Evolutionary conservation across 148 eudicot genomes (phyloP).

Genomic region (Arbutus unedo): DNA sequence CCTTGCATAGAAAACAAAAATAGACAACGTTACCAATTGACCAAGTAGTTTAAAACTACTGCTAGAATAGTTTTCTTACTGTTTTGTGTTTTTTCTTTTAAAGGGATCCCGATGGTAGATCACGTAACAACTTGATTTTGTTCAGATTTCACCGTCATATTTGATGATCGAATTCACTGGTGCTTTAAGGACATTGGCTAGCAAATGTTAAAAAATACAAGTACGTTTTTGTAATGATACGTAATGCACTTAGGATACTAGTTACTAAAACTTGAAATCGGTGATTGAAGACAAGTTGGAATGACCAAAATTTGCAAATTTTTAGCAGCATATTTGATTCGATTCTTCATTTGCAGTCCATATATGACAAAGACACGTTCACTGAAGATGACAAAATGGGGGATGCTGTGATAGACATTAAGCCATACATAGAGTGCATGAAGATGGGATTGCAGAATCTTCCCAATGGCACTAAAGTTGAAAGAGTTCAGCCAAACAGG

Average conservation of each 20-base stretch:
- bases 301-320: neutral
- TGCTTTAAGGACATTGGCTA: neutral
- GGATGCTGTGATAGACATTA: constrained; percentile 33
- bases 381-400: constrained; percentile 48
- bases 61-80: neutral
- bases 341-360: constrained; percentile 23
- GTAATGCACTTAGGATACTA: neutral
- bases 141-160: neutral
- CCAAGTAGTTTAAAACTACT: neutral
- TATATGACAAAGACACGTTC: constrained; percentile 47
- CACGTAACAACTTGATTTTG: neutral
- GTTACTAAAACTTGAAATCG: neutral
- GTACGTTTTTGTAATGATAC: neutral
- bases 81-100: neutral
- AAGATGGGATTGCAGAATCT: constrained; percentile 39
- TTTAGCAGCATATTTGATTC: neutral
- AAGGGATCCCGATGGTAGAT: neutral
- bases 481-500: constrained; percentile 42
- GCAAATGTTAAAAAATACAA: neutral
- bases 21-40: neutral
- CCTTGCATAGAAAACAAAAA: neutral
- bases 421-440: constrained; percentile 28
- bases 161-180: neutral
- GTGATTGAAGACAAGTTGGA: neutral
- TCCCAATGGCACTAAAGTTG: constrained; percentile 43